These are phyloP conservation scores for Debaryomyces fabryi DNA, from an alignment of 1,139 yeast genomes.

Conservation along the genomic window DNA sequence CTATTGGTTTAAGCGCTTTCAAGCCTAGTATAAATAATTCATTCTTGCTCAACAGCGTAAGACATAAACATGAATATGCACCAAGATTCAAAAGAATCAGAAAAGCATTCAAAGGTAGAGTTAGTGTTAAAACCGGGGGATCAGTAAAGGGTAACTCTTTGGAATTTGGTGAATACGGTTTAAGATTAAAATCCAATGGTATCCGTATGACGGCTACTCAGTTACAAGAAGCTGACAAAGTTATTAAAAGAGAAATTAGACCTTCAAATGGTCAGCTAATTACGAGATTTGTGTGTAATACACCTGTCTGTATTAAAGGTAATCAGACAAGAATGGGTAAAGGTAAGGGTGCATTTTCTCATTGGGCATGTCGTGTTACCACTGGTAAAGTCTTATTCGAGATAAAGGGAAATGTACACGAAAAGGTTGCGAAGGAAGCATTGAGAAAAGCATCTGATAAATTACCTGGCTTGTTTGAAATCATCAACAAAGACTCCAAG, in stretches of 20 bases:
- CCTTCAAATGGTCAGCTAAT: conserved; percentile 69
- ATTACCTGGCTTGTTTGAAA: conserved; percentile 90
- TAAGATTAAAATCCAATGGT: conserved; percentile 87
- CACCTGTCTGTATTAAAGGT: conserved; percentile 95
- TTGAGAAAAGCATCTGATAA: conserved; percentile 90
- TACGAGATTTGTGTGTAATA: conserved; percentile 80
- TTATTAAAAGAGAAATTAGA: conserved; percentile 79
- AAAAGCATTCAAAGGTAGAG: conserved; percentile 94
- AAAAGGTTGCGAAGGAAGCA: conserved; percentile 88
- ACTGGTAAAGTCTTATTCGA: conserved; percentile 94
- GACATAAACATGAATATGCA: conserved; percentile 83
- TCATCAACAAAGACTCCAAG: conserved; percentile 65
- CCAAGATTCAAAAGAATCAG: conserved; percentile 75
- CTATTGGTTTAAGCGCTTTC: not conserved
- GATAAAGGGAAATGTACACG: conserved; percentile 79
- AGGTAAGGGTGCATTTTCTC: conserved; percentile 97
- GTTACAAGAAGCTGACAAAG: conserved; percentile 86
- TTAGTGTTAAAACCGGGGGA: conserved; percentile 93
- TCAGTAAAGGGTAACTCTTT: conserved; percentile 84
- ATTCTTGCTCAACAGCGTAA: conserved; percentile 15
- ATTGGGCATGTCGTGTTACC: conserved; percentile 96
- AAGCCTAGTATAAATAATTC: conserved; percentile 3
- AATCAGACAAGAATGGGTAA: conserved; percentile 99
- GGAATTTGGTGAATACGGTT: conserved; percentile 81
- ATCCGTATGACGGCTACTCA: conserved; percentile 86